Percentiles rank a stretch among this genome's conserved stretches.
phyloP scores from a whole-genome alignment of 148 eudicot genomes.

The Dysphania ambrosioides region DNA sequence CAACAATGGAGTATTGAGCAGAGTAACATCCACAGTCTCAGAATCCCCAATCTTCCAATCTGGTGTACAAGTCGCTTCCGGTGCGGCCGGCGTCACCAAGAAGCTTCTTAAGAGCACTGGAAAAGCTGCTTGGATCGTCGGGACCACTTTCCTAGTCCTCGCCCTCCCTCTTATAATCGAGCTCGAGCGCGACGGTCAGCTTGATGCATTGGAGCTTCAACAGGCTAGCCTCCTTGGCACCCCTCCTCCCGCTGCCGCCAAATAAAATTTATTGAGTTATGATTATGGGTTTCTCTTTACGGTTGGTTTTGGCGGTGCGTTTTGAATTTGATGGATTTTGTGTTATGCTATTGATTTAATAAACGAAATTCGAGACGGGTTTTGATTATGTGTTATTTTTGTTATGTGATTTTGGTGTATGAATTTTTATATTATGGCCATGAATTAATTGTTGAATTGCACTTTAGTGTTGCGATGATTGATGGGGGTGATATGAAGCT shows the following conservation, averaged over 20 bases:
- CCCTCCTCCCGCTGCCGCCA: slow-evolving; percentile 23
- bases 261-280: not conserved
- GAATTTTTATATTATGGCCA: too few species aligned
- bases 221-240: slow-evolving; percentile 55
- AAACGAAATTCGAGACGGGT: not conserved
- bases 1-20: slow-evolving; percentile 25
- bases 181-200: slow-evolving; percentile 74
- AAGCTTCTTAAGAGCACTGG: slow-evolving; percentile 59
- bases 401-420: not conserved
- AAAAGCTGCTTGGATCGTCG: slow-evolving; percentile 69
- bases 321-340: not conserved
- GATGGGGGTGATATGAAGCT: too few species aligned
- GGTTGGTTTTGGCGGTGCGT: not conserved
- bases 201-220: slow-evolving; percentile 58
- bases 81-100: slow-evolving; percentile 42
- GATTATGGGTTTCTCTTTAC: not conserved
- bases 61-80: slow-evolving; percentile 43
- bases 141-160: slow-evolving; percentile 55
- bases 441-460: too few species aligned
- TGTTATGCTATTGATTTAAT: not conserved
- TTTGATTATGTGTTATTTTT: not conserved
- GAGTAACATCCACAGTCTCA: slow-evolving; percentile 35
- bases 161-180: slow-evolving; percentile 55
- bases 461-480: not conserved
- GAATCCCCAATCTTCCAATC: slow-evolving; percentile 39